Evolutionary conservation across 768 basidiomycete genomes (phyloP), one percentile per base, ranked within the genome.

Genomic region (Chalciporus pseudorubinellus): DNA sequence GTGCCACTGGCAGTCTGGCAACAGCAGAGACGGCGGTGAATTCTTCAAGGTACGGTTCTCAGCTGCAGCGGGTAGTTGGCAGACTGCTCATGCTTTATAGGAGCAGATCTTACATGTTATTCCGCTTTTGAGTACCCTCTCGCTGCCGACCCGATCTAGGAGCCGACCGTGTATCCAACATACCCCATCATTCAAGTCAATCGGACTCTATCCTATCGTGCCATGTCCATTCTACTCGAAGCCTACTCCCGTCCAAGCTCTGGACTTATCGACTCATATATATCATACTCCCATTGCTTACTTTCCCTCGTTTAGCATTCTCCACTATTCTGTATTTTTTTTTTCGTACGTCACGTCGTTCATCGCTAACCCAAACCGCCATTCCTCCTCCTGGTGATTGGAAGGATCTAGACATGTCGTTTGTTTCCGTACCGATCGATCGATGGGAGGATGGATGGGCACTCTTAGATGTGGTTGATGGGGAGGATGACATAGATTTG

Each of bases 1-100:
- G 72, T 89, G 34, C 89, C 89, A 18, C 73, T 92, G 43, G 88
- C 90, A 18, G 68, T 89, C 50, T 90, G 83, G 77, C 87, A 90
- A 67, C 87, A 86, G 62, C 87, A 85, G 63, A 83, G 80, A 59
- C 76, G 83, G 62, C 82, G 69, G 76, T 64, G 45, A 65, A 18
- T 53, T 21, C 19, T 26, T 28, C 10, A 24, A 55, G 56, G 66
- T 66, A 49, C 33, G 48, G 24, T 20, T 40, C 50, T n/a, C 39
- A 24, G 11, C n/a, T 36, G 24, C 46, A 31, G 21, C 13, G 29
- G 28, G 21, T 33, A 34, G 10, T 26, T 44, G 20, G 33, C 34
- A 36, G 21, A 24, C 24, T 46, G 9, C 52, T 64, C 12, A 66
- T 44, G 11, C 31, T 1, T 20, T 33, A 31, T 42, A 14, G 40